Conservation (phyloP, 352 stramenopile genomes). For the Hyaloperonospora arabidopsidis region DNA sequence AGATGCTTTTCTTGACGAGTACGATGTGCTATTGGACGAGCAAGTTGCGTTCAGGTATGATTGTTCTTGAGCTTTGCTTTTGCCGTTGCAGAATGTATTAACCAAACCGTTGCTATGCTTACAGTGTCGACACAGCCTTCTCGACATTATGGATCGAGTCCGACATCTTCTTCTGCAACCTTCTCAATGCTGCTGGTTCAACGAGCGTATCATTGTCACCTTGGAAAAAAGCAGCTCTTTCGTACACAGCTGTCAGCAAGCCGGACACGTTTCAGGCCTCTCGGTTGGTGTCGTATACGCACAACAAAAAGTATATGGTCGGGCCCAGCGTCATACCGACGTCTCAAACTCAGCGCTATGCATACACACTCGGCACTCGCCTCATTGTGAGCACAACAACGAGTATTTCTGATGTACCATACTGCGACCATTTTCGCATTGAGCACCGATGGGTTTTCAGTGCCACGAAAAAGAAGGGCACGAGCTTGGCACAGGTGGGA, state of each 20-base stretch:
- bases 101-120: constrained; percentile 6
- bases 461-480: constrained; percentile 30
- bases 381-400: constrained; percentile 73
- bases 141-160: constrained; percentile 60
- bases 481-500: constrained; percentile 51
- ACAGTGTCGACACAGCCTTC: constrained; percentile 58
- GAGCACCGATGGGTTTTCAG: constrained; percentile 83
- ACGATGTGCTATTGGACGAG: constrained; percentile 67
- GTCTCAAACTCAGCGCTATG: constrained; percentile 58
- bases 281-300: constrained; percentile 48
- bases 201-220: constrained; percentile 48
- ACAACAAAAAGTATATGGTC: constrained; percentile 88
- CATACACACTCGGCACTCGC: constrained; percentile 31
- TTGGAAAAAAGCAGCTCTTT: constrained; percentile 39
- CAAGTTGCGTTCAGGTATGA: constrained; percentile 59
- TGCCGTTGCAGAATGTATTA: background rate
- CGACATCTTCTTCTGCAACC: constrained; percentile 31
- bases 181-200: constrained; percentile 43
- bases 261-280: constrained; percentile 57
- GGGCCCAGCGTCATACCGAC: constrained; percentile 73
- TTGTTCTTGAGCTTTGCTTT: background rate
- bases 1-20: constrained; percentile 56
- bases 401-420: constrained; percentile 66
- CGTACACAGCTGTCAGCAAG: constrained; percentile 49
- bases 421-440: constrained; percentile 84